Base-by-base conservation (phyloP, 306 rosid genomes). In the Mimosa bimucronata region DNA sequence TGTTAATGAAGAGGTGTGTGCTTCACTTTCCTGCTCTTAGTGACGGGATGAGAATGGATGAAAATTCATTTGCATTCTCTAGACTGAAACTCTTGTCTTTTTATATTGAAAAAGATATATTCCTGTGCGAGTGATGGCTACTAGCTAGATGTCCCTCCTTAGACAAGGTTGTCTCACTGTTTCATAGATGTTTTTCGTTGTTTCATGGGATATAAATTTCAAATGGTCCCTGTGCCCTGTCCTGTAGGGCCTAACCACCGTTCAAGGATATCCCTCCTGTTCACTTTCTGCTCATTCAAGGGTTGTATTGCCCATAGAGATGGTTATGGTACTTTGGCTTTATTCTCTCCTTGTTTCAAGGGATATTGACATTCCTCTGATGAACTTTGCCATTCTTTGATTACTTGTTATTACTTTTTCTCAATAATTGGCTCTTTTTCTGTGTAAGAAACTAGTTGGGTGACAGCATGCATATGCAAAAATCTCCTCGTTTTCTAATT, bases 391-490 rank as follows among this genome's bases (percentile, higher is more conserved):
- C 58, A 25, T 44, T 42, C 34, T 69, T 42, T 4, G 74, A 69
- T 41, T 42, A 25, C 6, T 12, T 69, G 55, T 70, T 16, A 70
- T 44, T 70, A 25, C 11, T 25, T 69, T 13, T 44, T 25, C 21
- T 44, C 23, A 14, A 69, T 23, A 25, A 42, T 42, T 80, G 71
- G 69, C 25, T 66, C 21, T 13, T 52, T 77, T 11, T 53, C 62
- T 25, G 19, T 66, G 34, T 23, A 40, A 66, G 69, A 29, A 80
- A 41, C 29, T 66, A 30, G 74, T 73, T 73, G 64, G 45, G 28
- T 37, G 61, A 64, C 40, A 25, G 50, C 25, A 9, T 66, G 40
- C 34, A 30, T 46, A 40, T 66, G 34, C 52, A 30, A 14, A 37
- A 29, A 31, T 67, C 18, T 69, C 12, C 2, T 82, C 57, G 2